Percentiles rank a stretch among this genome's conserved stretches.
Evolutionary conservation across 495 filamentous ascomycete genomes (phyloP).

Genomic region (Aspergillus olivimuriae): DNA sequence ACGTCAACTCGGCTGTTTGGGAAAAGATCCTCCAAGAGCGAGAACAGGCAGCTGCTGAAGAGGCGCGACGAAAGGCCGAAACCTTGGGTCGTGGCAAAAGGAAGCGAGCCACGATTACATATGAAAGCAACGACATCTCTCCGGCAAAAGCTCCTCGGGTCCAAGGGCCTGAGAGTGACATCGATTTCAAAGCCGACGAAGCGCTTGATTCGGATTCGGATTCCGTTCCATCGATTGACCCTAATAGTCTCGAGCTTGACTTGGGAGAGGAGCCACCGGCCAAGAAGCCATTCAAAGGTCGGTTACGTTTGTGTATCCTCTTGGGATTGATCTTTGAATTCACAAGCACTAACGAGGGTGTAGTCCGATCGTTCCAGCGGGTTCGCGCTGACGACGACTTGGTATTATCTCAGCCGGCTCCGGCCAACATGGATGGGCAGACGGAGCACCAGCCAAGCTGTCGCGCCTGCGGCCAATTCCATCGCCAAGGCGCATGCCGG

Average conservation of each 20-base stretch:
- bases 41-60: conserved; percentile 64
- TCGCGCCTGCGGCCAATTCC: conserved; percentile 45
- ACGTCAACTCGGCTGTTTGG: conserved; percentile 64
- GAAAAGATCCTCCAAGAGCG: conserved; percentile 79
- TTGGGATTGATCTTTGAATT: neutral
- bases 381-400: conserved; percentile 16
- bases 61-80: conserved; percentile 56
- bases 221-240: conserved; percentile 11
- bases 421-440: conserved; percentile 41
- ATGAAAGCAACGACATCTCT: conserved; percentile 11
- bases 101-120: conserved; percentile 42
- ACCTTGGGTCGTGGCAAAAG: conserved; percentile 80
- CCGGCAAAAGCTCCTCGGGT: conserved; percentile 21
- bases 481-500: conserved; percentile 52
- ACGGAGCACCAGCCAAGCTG: conserved; percentile 33
- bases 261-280: too few relatives aligned
- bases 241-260: conserved; percentile 7
- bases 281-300: conserved; percentile 22
- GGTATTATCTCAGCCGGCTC: conserved; percentile 6
- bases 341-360: conserved; percentile 4
- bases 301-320: neutral
- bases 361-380: conserved; percentile 35
- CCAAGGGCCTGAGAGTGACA: conserved; percentile 25
- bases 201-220: conserved; percentile 22
- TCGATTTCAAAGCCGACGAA: conserved; percentile 24